These are phyloP conservation scores for Cutaneotrichosporon dermatis DNA, from an alignment of 1,284 basidiomycete genomes.

Conservation along the genomic window DNA sequence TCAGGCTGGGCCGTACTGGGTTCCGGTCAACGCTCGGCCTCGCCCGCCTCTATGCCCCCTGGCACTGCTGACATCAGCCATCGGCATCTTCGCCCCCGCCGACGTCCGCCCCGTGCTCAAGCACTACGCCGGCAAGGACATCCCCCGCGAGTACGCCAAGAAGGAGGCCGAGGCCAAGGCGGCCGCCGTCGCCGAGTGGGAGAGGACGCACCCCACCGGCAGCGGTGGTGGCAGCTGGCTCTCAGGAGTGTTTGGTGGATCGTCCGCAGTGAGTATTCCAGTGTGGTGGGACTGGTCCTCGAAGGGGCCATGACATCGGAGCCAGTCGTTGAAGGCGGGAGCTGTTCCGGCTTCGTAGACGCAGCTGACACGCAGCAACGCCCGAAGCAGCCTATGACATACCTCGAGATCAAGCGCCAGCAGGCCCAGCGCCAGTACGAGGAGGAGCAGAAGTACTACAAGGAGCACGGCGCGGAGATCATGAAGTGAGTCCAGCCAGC, in stretches of 20 bases:
- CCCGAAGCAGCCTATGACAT: constrained; percentile 63
- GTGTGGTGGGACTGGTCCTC: too few species aligned
- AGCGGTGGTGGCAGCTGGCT: constrained; percentile 48
- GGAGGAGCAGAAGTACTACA: constrained; percentile 84
- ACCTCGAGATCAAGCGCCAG: constrained; percentile 82
- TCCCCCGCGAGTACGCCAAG: constrained; percentile 82
- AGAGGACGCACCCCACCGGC: constrained; percentile 55
- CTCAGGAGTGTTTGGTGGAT: constrained; percentile 59
- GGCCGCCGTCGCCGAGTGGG: constrained; percentile 77
- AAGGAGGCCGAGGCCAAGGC: constrained; percentile 75
- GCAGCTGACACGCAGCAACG: constrained; percentile 17
- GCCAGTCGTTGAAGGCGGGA: too few species aligned
- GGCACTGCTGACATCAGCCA: constrained; percentile 54
- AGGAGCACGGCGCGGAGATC: constrained; percentile 73
- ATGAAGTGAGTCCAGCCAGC: constrained; percentile 53
- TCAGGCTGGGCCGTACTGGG: too few species aligned
- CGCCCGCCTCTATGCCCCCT: too few species aligned
- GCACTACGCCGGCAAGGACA: constrained; percentile 80
- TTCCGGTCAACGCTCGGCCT: too few species aligned
- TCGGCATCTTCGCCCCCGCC: constrained; percentile 74
- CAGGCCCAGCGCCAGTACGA: constrained; percentile 79
- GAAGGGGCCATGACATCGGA: too few species aligned
- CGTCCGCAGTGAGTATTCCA: constrained; percentile 12
- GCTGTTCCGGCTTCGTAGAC: too few species aligned
- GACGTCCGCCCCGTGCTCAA: constrained; percentile 85